These are phyloP conservation scores for Alliaria petiolata DNA, from an alignment of 345 rosid species.

Conservation along the genomic window DNA sequence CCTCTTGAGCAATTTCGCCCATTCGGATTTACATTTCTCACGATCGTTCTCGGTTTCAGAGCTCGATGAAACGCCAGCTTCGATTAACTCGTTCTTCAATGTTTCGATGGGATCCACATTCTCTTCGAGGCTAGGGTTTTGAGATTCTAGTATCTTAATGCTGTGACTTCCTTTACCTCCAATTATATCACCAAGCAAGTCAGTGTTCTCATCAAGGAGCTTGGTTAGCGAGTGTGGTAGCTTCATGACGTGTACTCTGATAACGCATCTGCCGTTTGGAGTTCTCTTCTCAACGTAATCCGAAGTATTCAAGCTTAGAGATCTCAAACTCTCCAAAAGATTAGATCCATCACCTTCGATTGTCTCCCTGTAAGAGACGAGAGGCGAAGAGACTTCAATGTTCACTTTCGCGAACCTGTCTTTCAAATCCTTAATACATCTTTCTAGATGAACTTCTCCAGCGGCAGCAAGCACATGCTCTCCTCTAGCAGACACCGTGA, in stretches of 20 bases:
- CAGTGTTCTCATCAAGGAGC: conserved; percentile 78
- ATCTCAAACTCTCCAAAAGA: conserved; percentile 59
- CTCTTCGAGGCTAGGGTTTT: conserved; percentile 29
- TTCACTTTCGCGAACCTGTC: conserved; percentile 90
- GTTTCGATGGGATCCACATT: conserved; percentile 55
- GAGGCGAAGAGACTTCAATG: conserved; percentile 83
- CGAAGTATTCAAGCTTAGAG: conserved; percentile 40
- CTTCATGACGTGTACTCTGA: conserved; percentile 76
- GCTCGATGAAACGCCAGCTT: conserved; percentile 49
- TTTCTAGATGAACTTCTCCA: conserved; percentile 94
- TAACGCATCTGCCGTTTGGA: conserved; percentile 67
- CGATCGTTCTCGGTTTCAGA: conserved; percentile 57
- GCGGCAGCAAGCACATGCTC: conserved; percentile 95
- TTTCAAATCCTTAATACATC: conserved; percentile 84
- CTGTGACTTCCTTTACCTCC: conserved; percentile 56
- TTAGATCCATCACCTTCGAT: conserved; percentile 64
- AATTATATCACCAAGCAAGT: conserved; percentile 61
- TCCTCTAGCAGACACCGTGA: conserved; percentile 83
- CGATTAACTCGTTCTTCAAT: conserved; percentile 47
- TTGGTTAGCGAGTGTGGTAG: conserved; percentile 71
- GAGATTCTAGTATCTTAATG: conserved; percentile 45
- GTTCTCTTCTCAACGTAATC: conserved; percentile 76
- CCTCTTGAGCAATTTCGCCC: conserved; percentile 64
- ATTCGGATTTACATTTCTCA: conserved; percentile 59
- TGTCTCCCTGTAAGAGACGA: conserved; percentile 86